Percentiles rank a stretch among this genome's conserved stretches.
These are phyloP conservation scores for Viola pubescens DNA, from an alignment of 441 rosid species.

Conservation along the genomic window DNA sequence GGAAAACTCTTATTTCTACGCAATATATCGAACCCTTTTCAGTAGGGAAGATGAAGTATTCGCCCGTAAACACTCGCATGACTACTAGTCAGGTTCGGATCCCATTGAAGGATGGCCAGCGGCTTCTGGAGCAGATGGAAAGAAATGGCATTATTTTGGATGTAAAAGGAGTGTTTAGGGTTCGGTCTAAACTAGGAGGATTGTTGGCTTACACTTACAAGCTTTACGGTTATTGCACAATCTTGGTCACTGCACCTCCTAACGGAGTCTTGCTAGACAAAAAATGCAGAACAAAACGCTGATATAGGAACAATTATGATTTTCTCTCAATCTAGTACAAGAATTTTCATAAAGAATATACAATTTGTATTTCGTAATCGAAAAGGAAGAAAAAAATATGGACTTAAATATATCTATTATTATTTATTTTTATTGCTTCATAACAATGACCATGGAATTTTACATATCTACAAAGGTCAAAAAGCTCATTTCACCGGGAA, in stretches of 20 bases:
- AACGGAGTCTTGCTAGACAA: constrained; percentile 45
- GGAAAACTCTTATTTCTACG: constrained; percentile 45
- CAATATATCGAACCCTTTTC: constrained; percentile 61
- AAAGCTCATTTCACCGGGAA: background rate
- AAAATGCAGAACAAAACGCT: constrained; percentile 61
- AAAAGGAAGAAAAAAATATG: background rate
- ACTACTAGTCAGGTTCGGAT: constrained; percentile 67
- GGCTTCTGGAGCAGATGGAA: constrained; percentile 39
- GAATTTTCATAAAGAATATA: too few species aligned
- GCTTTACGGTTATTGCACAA: constrained; percentile 46
- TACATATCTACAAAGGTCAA: background rate
- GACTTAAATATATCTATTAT: too few species aligned
- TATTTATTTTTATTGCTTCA: background rate
- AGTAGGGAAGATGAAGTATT: constrained; percentile 35
- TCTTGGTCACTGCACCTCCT: constrained; percentile 56
- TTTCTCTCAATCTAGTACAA: background rate
- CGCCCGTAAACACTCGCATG: constrained; percentile 43
- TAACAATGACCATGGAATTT: background rate
- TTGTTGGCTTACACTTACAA: constrained; percentile 58
- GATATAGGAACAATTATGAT: constrained; percentile 10
- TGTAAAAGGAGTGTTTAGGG: constrained; percentile 54
- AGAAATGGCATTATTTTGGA: constrained; percentile 39
- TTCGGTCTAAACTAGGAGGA: constrained; percentile 52
- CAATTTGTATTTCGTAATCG: too few species aligned
- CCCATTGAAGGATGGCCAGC: constrained; percentile 29